Conservation (phyloP, 2,329 filamentous ascomycete genomes). For the Aspergillus awamori region DNA sequence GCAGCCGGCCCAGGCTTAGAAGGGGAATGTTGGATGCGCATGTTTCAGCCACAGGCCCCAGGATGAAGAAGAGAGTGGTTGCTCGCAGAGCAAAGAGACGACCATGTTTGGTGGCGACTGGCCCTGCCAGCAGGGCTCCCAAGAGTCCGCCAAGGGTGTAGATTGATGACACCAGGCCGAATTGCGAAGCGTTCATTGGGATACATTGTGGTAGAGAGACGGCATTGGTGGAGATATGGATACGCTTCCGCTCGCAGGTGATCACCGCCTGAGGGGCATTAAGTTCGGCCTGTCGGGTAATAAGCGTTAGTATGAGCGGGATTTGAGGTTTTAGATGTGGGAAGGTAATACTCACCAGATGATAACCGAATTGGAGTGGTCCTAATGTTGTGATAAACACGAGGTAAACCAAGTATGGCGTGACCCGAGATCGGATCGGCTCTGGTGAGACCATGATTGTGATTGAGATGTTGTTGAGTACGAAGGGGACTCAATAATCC, state of each 20-base stretch:
- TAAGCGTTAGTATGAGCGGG: constrained; percentile 14
- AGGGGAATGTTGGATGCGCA: constrained; percentile 67
- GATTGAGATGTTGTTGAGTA: background rate
- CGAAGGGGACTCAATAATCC: background rate
- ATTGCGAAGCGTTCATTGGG: constrained; percentile 78
- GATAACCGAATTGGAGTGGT: constrained; percentile 91
- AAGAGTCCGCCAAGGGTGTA: constrained; percentile 87
- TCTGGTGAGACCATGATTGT: constrained; percentile 27
- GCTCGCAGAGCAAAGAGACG: constrained; percentile 74
- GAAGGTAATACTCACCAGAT: constrained; percentile 65
- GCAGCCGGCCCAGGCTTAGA: constrained; percentile 72
- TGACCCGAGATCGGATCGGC: constrained; percentile 51
- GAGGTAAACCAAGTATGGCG: constrained; percentile 75
- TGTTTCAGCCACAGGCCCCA: constrained; percentile 76
- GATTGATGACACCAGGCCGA: constrained; percentile 84
- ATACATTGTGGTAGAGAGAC: constrained; percentile 70
- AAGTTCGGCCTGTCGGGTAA: constrained; percentile 71
- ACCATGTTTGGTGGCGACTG: constrained; percentile 75
- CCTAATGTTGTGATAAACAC: constrained; percentile 79
- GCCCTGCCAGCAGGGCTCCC: constrained; percentile 79
- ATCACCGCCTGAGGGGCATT: constrained; percentile 95
- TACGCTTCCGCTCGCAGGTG: constrained; percentile 71
- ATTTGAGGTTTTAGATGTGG: background rate
- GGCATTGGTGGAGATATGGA: constrained; percentile 33
- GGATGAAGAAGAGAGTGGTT: constrained; percentile 74